A percentile compares a stretch with the other conserved stretches of the same genome.
These are phyloP conservation scores for Conticribra weissflogii DNA, from an alignment of 108 stramenopile genomes.

Conservation along the genomic window DNA sequence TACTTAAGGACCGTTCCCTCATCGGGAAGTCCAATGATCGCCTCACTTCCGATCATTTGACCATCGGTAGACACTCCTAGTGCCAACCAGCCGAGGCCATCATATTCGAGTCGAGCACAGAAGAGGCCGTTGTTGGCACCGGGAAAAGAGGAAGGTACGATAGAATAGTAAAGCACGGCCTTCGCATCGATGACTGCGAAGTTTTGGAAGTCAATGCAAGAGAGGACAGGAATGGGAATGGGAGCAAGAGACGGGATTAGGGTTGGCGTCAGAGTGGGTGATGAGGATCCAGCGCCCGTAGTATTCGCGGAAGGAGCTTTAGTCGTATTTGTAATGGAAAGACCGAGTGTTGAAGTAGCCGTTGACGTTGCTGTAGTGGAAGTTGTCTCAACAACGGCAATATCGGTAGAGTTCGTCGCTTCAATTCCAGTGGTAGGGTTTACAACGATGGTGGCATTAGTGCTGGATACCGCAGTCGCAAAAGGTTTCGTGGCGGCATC, in stretches of 20 bases:
- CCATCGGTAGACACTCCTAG: slow-evolving; percentile 18
- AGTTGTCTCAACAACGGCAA: neutral
- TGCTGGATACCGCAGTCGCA: no score
- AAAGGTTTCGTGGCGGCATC: no score
- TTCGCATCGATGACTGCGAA: neutral
- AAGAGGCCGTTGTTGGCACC: slow-evolving; percentile 8
- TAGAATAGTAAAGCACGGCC: neutral
- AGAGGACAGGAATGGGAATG: neutral
- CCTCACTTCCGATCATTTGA: slow-evolving; percentile 40
- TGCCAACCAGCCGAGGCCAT: slow-evolving; percentile 16
- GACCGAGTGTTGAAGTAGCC: no score
- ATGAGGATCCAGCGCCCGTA: no score
- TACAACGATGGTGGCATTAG: neutral
- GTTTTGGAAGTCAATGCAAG: neutral
- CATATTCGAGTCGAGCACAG: slow-evolving; percentile 11
- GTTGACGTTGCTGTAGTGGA: neutral
- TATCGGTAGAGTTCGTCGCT: neutral
- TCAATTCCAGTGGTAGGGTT: neutral
- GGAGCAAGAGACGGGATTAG: neutral
- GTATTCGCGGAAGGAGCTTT: neutral
- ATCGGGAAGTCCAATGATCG: slow-evolving; percentile 45
- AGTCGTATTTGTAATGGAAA: no score
- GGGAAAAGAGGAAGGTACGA: neutral
- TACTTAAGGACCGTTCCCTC: slow-evolving; percentile 50
- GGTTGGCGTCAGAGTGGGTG: neutral